Conservation (phyloP, 345 rosid species). For the Boechera retrofracta region DNA sequence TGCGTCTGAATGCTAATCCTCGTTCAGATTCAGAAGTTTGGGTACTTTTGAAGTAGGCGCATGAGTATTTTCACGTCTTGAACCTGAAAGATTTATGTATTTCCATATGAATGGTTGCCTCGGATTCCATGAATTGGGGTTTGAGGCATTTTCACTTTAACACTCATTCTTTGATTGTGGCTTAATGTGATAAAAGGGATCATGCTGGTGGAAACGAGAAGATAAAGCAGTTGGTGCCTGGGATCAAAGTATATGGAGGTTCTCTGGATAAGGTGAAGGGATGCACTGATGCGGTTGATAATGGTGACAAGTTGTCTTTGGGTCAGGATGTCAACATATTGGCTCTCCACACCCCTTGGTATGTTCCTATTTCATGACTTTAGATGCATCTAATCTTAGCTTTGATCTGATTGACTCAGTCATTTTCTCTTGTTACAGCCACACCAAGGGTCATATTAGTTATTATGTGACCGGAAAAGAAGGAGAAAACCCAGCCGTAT, state of each 20-base stretch:
- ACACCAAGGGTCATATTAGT: conserved; percentile 91
- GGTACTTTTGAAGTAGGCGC: background rate
- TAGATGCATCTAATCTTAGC: background rate
- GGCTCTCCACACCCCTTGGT: conserved; percentile 94
- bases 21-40: conserved; percentile 8
- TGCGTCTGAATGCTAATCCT: background rate
- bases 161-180: conserved; percentile 1
- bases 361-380: background rate
- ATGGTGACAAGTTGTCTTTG: conserved; percentile 71
- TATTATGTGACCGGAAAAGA: conserved; percentile 71
- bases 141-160: conserved; percentile 11
- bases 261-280: conserved; percentile 82
- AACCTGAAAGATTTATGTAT: background rate
- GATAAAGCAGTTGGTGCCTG: conserved; percentile 76
- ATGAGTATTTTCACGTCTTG: background rate
- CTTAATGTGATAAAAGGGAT: conserved; percentile 58
- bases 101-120: background rate
- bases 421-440: conserved; percentile 52
- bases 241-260: conserved; percentile 82
- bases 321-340: conserved; percentile 61
- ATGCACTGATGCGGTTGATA: conserved; percentile 70
- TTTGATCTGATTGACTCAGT: background rate
- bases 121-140: background rate
- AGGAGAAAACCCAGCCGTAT: conserved; percentile 72
- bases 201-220: conserved; percentile 93